phyloP scores from a whole-genome alignment of 164 flowering plant species.

The Liriodendron chinense region DNA sequence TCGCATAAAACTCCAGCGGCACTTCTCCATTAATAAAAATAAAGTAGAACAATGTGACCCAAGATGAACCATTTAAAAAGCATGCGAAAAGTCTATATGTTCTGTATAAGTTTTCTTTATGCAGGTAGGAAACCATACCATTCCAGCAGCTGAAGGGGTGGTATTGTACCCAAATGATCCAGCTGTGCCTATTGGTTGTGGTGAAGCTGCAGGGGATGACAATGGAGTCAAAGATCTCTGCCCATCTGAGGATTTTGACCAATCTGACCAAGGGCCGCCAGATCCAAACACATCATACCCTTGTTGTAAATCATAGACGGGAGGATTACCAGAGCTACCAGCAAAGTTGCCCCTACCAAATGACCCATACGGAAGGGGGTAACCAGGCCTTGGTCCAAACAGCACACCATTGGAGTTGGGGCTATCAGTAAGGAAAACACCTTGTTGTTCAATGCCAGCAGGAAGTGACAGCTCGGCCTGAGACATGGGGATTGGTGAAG shows the following conservation, averaged over 20 bases:
- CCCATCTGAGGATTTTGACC: slow-evolving; percentile 64
- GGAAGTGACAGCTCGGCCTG: slow-evolving; percentile 56
- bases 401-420: slow-evolving; percentile 29
- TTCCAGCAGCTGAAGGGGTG: slow-evolving; percentile 27
- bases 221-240: slow-evolving; percentile 61
- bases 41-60: neutral
- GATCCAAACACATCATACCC: slow-evolving; percentile 70
- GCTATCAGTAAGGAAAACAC: slow-evolving; percentile 19
- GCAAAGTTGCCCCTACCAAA: slow-evolving; percentile 49
- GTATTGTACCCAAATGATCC: slow-evolving; percentile 64
- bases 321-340: slow-evolving; percentile 42
- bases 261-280: slow-evolving; percentile 64
- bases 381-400: slow-evolving; percentile 62
- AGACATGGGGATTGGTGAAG: slow-evolving; percentile 60
- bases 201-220: slow-evolving; percentile 56
- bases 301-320: slow-evolving; percentile 55
- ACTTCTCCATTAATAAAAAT: neutral
- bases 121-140: slow-evolving; percentile 33
- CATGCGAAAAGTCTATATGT: neutral
- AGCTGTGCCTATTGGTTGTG: slow-evolving; percentile 55
- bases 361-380: slow-evolving; percentile 35
- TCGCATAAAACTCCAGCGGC: neutral
- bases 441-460: slow-evolving; percentile 49
- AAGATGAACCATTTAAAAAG: neutral
- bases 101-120: neutral